phyloP scores from a whole-genome alignment of 2,329 filamentous ascomycete genomes.

The Fusarium pseudonygamai region DNA sequence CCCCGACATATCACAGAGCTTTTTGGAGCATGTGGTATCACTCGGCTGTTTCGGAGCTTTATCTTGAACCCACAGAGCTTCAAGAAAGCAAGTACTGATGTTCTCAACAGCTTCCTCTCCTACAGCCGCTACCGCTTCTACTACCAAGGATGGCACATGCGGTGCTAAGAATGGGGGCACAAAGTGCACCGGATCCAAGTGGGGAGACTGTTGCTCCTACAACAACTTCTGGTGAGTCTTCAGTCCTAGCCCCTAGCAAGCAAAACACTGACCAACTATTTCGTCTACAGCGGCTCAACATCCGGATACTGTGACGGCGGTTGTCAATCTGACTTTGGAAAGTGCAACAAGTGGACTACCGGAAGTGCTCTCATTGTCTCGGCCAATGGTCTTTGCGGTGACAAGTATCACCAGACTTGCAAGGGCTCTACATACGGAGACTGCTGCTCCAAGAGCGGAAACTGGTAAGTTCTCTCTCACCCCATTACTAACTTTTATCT shows the following conservation, averaged over 20 bases:
- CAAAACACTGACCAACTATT: background rate
- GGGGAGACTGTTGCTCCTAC: constrained; percentile 52
- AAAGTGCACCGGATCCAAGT: constrained; percentile 47
- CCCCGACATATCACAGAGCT: background rate
- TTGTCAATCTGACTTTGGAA: constrained; percentile 46
- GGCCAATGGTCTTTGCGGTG: constrained; percentile 31
- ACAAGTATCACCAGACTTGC: constrained; percentile 33
- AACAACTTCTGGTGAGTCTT: constrained; percentile 47
- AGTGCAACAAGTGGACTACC: constrained; percentile 37
- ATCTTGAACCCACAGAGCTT: background rate
- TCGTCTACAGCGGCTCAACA: background rate
- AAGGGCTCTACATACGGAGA: constrained; percentile 26
- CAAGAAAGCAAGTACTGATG: background rate
- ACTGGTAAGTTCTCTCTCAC: constrained; percentile 1
- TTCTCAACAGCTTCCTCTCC: background rate
- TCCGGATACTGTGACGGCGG: constrained; percentile 44
- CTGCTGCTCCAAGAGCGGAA: constrained; percentile 20
- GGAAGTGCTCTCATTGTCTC: constrained; percentile 20
- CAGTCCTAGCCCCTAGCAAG: no score
- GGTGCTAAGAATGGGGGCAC: constrained; percentile 41
- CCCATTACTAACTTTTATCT: background rate
- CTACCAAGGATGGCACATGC: constrained; percentile 47
- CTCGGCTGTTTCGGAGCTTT: background rate
- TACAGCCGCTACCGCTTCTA: background rate
- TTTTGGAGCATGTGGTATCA: background rate